Evolutionary conservation across 176 grass and related monocot species (phyloP).

Genomic region (Oryza nivara): DNA sequence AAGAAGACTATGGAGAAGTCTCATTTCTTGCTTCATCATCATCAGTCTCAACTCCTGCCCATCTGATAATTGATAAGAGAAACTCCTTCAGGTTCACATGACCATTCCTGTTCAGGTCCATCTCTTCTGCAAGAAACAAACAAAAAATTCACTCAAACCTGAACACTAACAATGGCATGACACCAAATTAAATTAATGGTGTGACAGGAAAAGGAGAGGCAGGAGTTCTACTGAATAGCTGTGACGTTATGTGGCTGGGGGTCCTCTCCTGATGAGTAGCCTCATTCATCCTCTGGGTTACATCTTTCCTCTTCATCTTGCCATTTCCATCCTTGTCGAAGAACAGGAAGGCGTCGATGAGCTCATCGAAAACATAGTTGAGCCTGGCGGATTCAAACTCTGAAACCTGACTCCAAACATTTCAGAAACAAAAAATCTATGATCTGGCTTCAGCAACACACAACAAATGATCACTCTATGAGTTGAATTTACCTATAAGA

Average conservation of each 20-base stretch:
- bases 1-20: constrained; percentile 13
- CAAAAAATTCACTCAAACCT: background rate
- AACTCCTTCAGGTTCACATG: constrained; percentile 79
- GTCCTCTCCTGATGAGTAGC: constrained; percentile 61
- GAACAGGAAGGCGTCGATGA: constrained; percentile 69
- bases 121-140: constrained; percentile 64
- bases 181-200: background rate
- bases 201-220: background rate
- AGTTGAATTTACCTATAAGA: too few species aligned
- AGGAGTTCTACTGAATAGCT: constrained; percentile 56
- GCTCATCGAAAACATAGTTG: constrained; percentile 61
- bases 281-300: constrained; percentile 65
- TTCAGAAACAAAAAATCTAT: background rate
- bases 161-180: background rate
- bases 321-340: constrained; percentile 73
- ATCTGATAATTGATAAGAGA: constrained; percentile 67
- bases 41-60: constrained; percentile 60
- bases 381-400: constrained; percentile 54
- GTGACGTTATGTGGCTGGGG: constrained; percentile 45
- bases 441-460: too few species aligned
- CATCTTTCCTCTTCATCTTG: constrained; percentile 55
- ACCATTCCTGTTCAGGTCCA: constrained; percentile 72
- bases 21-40: constrained; percentile 41
- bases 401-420: constrained; percentile 40
- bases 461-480: background rate